These are phyloP conservation scores for Claviceps sp. DNA, from an alignment of 2,329 filamentous ascomycete species.

Conservation along the genomic window DNA sequence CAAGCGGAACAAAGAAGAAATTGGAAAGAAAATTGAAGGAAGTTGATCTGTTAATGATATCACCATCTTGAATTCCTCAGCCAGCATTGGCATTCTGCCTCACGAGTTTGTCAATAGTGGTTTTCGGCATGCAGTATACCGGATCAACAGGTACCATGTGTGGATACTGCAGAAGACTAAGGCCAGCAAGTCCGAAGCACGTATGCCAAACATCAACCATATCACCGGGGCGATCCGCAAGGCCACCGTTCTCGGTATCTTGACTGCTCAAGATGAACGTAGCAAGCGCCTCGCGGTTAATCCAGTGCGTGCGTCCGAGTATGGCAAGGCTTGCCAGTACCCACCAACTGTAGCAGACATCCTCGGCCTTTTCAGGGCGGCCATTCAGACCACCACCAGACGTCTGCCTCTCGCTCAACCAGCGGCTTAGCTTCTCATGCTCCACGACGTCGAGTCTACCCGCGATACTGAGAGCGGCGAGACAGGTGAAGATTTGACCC, in stretches of 20 bases:
- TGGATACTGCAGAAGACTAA: conserved; percentile 70
- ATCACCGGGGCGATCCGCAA: conserved; percentile 82
- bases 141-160: conserved; percentile 74
- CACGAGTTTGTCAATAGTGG: conserved; percentile 47
- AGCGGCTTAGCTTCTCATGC: conserved; percentile 67
- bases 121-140: conserved; percentile 71
- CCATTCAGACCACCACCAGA: conserved; percentile 84
- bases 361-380: conserved; percentile 85
- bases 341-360: conserved; percentile 99
- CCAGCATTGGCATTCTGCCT: conserved; percentile 11
- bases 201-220: conserved; percentile 98
- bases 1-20: background rate
- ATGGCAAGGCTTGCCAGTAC: conserved; percentile 85
- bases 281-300: conserved; percentile 68
- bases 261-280: conserved; percentile 80
- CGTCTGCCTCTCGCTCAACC: conserved; percentile 88
- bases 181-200: conserved; percentile 71
- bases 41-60: background rate
- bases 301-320: conserved; percentile 82
- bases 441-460: conserved; percentile 71
- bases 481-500: conserved; percentile 89
- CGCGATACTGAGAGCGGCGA: conserved; percentile 76
- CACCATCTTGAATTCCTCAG: background rate
- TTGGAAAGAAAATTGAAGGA: background rate
- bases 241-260: conserved; percentile 69